phyloP scores from a whole-genome alignment of 75 land plant genomes.

The Larix kaempferi region DNA sequence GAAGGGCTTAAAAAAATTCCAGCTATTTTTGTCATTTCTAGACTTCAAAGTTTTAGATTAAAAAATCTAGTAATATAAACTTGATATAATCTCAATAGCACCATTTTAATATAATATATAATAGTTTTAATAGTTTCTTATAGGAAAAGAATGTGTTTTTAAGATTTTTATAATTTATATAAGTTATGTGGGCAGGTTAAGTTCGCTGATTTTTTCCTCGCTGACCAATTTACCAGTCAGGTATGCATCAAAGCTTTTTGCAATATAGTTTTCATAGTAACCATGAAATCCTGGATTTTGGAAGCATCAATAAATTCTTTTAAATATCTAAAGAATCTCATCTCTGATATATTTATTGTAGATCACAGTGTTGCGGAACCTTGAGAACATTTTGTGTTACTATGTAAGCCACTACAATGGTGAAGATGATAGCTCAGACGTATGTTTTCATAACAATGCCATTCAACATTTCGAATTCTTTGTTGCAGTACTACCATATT shows the following conservation, averaged over 20 bases:
- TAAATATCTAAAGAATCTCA: not conserved
- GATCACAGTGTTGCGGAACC: conserved; percentile 17
- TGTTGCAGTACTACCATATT: conserved; percentile 25
- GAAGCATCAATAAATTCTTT: not conserved
- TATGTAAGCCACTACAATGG: conserved; percentile 12
- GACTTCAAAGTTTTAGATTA: too few relatives aligned
- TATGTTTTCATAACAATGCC: conserved; percentile 13
- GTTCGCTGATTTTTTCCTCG: conserved; percentile 21
- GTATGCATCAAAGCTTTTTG: not conserved
- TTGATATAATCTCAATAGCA: too few relatives aligned
- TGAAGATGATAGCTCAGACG: not conserved
- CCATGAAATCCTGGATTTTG: not conserved
- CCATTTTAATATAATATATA: too few relatives aligned
- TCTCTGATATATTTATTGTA: not conserved
- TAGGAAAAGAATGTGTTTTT: too few relatives aligned
- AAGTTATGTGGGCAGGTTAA: conserved; percentile 1
- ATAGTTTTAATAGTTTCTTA: too few relatives aligned
- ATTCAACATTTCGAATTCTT: conserved; percentile 12
- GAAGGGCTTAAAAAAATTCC: too few relatives aligned
- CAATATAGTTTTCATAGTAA: too few relatives aligned
- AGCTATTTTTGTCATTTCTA: too few relatives aligned
- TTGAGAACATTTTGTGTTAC: conserved; percentile 26
- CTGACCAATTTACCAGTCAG: conserved; percentile 28
- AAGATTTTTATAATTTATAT: not conserved
- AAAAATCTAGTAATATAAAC: too few relatives aligned